These are phyloP conservation scores for Aspergillus heteromorphus DNA, from an alignment of 495 filamentous ascomycete genomes.

Conservation along the genomic window DNA sequence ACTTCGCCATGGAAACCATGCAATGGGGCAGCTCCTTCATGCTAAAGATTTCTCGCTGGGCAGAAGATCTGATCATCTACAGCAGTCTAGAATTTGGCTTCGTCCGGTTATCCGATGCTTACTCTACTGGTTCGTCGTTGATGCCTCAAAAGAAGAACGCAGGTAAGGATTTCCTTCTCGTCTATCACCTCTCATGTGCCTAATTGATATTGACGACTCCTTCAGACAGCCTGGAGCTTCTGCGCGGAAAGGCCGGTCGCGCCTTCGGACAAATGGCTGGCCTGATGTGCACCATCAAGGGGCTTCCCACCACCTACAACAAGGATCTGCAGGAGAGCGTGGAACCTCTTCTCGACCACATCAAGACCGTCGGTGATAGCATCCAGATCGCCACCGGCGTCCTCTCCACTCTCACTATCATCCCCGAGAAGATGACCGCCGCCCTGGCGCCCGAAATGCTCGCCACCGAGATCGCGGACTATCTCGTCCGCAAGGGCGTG, in stretches of 20 bases:
- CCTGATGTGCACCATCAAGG: conserved; percentile 82
- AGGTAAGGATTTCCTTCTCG: conserved; percentile 13
- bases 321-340: conserved; percentile 91
- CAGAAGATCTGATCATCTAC: conserved; percentile 90
- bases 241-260: conserved; percentile 81
- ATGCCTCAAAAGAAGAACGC: conserved; percentile 87
- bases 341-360: conserved; percentile 80
- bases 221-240: conserved; percentile 72
- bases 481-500: conserved; percentile 84
- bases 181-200: neutral
- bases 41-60: conserved; percentile 80
- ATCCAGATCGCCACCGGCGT: conserved; percentile 82
- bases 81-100: conserved; percentile 77
- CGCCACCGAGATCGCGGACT: conserved; percentile 82
- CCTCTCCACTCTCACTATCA: conserved; percentile 58
- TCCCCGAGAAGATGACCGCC: conserved; percentile 70
- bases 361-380: conserved; percentile 82
- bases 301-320: conserved; percentile 87
- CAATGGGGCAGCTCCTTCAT: conserved; percentile 85
- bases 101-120: conserved; percentile 77
- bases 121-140: conserved; percentile 74
- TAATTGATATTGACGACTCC: conserved; percentile 34
- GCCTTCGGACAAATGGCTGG: conserved; percentile 87
- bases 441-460: conserved; percentile 73
- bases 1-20: conserved; percentile 86